Evolutionary conservation across 2,329 filamentous ascomycete species (phyloP), one percentile per base, ranked within the genome.

Genomic region (Periconia macrospinosa): DNA sequence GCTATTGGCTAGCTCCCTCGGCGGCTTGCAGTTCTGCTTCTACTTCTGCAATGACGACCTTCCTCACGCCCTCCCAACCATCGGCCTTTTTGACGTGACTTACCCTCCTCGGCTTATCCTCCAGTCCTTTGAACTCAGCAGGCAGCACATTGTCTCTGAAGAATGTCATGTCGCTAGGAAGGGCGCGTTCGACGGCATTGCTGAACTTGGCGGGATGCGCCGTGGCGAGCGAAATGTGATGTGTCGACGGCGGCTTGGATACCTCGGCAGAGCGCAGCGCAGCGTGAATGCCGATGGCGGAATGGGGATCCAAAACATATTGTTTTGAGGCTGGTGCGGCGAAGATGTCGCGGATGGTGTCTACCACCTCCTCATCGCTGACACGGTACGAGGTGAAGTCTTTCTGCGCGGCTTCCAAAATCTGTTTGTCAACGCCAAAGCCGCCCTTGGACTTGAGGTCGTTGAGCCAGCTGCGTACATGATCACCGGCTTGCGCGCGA

Each of bases 121-220:
- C 87, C 1, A 97, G 77, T 0, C 90, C 93, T 33, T 88, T 77
- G 68, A 97, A 94, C 76, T 97, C 90, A 53, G 83, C 73, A 0
- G 93, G 93, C 50, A 95, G 80, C 1, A 97, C 89, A 58, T 88
- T 84, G 57, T 81, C 80, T 70, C 96, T 96, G 63, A 85, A 82
- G 65, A 95, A 97, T 1, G 82, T 86, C n/a, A 82, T 73, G 69
- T 90, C 81, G 9, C 83, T 83, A 59, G 86, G 83, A 55, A 97
- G 79, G 0, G 93, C 92, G 45, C 89, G 73, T 63, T 92, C 88
- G 1, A 99, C 93, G 0, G 92, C 92, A 30, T 85, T 85, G 0
- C 89, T 86, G 69, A 99, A 99, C 75, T 99, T 99, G 57, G 93
- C 94, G 0, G 94, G 93, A 75, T 99, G 94, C 2, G 94, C 94